These are phyloP conservation scores for Fusarium nygamai DNA, from an alignment of 2,329 filamentous ascomycete genomes.

Conservation along the genomic window DNA sequence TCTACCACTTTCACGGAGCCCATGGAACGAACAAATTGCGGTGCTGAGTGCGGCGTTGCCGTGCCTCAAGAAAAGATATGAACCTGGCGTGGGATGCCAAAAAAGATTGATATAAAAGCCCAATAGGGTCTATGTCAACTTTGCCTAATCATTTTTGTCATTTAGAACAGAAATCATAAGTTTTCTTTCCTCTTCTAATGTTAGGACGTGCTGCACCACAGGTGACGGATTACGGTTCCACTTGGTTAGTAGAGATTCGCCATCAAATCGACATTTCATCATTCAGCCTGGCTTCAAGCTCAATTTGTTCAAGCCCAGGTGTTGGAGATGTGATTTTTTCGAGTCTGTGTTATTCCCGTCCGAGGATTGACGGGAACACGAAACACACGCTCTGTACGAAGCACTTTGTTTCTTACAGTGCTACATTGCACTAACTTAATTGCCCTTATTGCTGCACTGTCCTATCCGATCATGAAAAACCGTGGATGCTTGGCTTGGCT, in stretches of 20 bases:
- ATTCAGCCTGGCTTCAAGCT: conserved; percentile 10
- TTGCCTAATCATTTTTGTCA: background rate
- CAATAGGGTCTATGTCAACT: too few species aligned
- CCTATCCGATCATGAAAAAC: background rate
- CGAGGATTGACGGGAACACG: background rate
- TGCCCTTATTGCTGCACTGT: background rate
- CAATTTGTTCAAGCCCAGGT: conserved; percentile 5
- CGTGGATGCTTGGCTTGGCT: background rate
- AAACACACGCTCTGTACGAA: background rate
- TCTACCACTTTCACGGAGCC: conserved; percentile 4
- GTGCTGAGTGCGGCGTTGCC: conserved; percentile 22
- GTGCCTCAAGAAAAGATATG: background rate
- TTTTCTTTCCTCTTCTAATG: background rate
- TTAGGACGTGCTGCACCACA: background rate
- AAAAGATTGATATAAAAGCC: background rate
- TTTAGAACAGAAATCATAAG: background rate
- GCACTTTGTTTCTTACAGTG: background rate
- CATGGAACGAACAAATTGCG: conserved; percentile 4
- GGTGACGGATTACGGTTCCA: conserved; percentile 11
- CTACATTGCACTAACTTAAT: background rate
- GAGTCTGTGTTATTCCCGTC: conserved; percentile 13
- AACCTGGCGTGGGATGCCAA: background rate
- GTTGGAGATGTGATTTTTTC: background rate
- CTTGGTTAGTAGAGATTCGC: conserved; percentile 3
- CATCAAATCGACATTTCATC: conserved; percentile 33